Conservation (phyloP, 108 stramenopile genomes). For the Skeletonema potamos region DNA sequence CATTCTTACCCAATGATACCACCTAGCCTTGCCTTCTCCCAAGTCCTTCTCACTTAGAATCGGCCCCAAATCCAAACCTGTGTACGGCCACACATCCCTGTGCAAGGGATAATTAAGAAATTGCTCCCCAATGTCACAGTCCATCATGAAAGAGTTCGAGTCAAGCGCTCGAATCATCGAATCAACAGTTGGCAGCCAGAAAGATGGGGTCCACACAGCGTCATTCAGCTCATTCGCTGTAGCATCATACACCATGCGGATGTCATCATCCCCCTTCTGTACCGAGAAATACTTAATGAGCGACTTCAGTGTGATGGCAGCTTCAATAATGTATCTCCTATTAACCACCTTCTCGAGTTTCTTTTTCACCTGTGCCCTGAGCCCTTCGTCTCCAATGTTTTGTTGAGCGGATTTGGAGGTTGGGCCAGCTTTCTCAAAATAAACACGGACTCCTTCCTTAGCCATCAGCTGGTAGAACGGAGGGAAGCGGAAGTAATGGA, state of each 20-base stretch:
- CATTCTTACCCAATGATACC: slow-evolving; percentile 32
- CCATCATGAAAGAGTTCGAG: slow-evolving; percentile 14
- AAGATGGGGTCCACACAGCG: slow-evolving; percentile 43
- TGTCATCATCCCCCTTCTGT: slow-evolving; percentile 46
- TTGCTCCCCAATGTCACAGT: slow-evolving; percentile 47
- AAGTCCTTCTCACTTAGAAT: background rate
- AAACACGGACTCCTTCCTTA: slow-evolving; percentile 4
- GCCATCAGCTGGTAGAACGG: background rate
- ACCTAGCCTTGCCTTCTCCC: background rate
- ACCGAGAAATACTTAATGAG: slow-evolving; percentile 44
- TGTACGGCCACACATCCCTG: slow-evolving; percentile 1
- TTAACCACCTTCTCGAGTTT: slow-evolving; percentile 36
- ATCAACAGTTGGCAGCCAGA: slow-evolving; percentile 46
- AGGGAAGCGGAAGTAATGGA: slow-evolving; percentile 17
- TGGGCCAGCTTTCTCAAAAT: slow-evolving; percentile 8
- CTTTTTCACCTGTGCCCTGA: background rate
- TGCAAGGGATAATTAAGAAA: slow-evolving; percentile 51
- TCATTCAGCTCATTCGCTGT: slow-evolving; percentile 44
- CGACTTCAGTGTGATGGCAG: background rate
- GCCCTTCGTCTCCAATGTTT: background rate
- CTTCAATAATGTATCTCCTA: slow-evolving; percentile 15
- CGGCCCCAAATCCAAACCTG: slow-evolving; percentile 40
- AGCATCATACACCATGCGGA: slow-evolving; percentile 52
- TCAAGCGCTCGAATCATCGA: slow-evolving; percentile 7
- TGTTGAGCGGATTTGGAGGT: background rate